Conservation (phyloP, 768 basidiomycete species). For the Lactarius quietus region DNA sequence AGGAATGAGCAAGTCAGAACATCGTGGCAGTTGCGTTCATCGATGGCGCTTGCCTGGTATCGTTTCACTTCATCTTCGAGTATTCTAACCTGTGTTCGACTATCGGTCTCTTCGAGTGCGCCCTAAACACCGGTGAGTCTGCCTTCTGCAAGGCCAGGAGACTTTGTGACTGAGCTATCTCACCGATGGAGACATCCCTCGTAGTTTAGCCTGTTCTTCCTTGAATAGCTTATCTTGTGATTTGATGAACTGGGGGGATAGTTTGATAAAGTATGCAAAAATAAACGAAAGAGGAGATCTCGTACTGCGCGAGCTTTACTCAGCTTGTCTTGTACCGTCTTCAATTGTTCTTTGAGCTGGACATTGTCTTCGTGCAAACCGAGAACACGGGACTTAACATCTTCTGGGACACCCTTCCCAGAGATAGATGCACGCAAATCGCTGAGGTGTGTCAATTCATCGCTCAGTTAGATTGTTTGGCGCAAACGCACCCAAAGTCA, state of each 20-base stretch:
- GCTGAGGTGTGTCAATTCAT: conserved; percentile 36
- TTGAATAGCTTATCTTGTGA: conserved; percentile 87
- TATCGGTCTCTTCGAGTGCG: conserved; percentile 70
- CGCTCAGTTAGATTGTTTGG: conserved; percentile 2
- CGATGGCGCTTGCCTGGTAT: conserved; percentile 9
- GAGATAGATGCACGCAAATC: conserved; percentile 74
- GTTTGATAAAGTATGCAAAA: not conserved
- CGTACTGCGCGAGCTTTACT: conserved; percentile 71
- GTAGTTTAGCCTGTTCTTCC: conserved; percentile 66
- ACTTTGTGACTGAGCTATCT: conserved; percentile 24
- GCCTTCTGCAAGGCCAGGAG: not conserved
- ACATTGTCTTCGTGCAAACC: conserved; percentile 76
- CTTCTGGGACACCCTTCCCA: conserved; percentile 78
- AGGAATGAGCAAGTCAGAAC: not conserved
- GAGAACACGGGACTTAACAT: conserved; percentile 70
- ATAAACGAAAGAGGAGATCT: not conserved
- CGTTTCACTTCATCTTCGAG: conserved; percentile 52
- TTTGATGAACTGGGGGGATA: conserved; percentile 71
- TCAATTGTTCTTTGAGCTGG: conserved; percentile 63
- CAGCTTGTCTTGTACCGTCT: conserved; percentile 71
- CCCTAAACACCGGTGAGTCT: conserved; percentile 34
- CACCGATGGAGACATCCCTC: conserved; percentile 44
- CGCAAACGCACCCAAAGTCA: conserved; percentile 63
- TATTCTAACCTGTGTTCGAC: conserved; percentile 59
- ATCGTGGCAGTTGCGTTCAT: conserved; percentile 27